These are phyloP conservation scores for Dalbergia oliveri DNA, from an alignment of 306 rosid genomes.

Conservation along the genomic window DNA sequence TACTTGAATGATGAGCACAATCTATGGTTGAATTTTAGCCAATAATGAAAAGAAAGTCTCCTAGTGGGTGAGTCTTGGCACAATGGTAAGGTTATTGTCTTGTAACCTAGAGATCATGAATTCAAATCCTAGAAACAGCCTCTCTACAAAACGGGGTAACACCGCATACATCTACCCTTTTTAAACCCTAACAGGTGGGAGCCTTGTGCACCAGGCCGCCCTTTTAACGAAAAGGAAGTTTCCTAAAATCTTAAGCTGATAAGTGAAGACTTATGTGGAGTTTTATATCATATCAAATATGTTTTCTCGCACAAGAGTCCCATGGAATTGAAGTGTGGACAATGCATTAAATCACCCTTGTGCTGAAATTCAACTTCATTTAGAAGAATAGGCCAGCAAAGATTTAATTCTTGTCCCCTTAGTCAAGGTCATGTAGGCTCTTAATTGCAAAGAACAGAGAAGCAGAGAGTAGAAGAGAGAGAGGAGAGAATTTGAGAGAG, in stretches of 20 bases:
- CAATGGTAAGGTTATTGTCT: too few species aligned
- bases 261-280: constrained; percentile 3
- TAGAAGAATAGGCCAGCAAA: constrained; percentile 9
- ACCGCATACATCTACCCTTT: too few species aligned
- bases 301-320: background rate
- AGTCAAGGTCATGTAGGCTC: constrained; percentile 34
- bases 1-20: constrained; percentile 25
- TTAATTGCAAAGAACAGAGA: background rate
- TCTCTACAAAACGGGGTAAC: too few species aligned
- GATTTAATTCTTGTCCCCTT: constrained; percentile 34
- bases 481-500: too few species aligned
- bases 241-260: constrained; percentile 29
- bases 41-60: background rate
- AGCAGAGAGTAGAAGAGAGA: too few species aligned
- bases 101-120: too few species aligned
- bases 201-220: too few species aligned
- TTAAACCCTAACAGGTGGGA: too few species aligned
- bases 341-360: background rate
- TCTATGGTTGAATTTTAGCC: constrained; percentile 33
- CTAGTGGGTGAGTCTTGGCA: too few species aligned
- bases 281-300: constrained; percentile 14
- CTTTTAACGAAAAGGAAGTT: background rate
- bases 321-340: constrained; percentile 19
- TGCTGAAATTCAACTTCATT: constrained; percentile 37
- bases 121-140: too few species aligned